Base-by-base conservation (phyloP, 2,329 filamentous ascomycete genomes). In the Ophiostoma piceae region DNA sequence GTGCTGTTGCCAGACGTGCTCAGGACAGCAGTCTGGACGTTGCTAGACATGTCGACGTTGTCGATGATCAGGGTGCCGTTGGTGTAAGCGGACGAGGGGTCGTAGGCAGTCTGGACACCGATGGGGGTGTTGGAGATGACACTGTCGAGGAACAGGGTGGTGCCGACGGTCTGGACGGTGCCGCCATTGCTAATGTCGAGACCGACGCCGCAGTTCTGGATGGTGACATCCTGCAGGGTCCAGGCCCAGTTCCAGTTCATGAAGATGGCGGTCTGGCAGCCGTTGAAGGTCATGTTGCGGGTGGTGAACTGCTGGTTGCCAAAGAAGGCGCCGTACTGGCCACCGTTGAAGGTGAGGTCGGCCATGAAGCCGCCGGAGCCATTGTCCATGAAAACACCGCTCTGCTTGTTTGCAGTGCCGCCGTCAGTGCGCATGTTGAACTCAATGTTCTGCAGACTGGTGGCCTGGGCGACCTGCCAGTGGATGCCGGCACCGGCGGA, bases 161-260 rank as follows among this genome's bases (percentile, higher is more conserved):
- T 97, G 70, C 95, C 95, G 68, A 97, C 93, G 12, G 88, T 90
- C 81, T 95, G 91, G 41, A 37, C 74, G 41, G 82, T 78, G 35
- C 83, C 86, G 67, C 87, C 85, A 74, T 85, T 86, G 68, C 89
- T 86, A 88, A 96, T 92, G 79, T 96, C 90, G 73, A 96, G 82
- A 69, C 91, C 92, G 54, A 94, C 80, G n/a, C 82, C 81, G 77
- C 90, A 92, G 77, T 90, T 87, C 78, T 92, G 88, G 79, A 96
- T 91, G 65, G 81, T 84, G 51, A 96, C 74, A 47, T 87, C 90
- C 77, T 94, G 92, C 80, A 95, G 87, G 64, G 89, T 88, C 90
- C 91, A 96, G 22, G 88, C 83, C 92, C 92, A 96, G 81, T 94
- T 92, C 92, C 92, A 96, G 83, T 93, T 93, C 88, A 95, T 90